Conservation (phyloP, 2,329 filamentous ascomycete species). For the Emergomyces africanus region DNA sequence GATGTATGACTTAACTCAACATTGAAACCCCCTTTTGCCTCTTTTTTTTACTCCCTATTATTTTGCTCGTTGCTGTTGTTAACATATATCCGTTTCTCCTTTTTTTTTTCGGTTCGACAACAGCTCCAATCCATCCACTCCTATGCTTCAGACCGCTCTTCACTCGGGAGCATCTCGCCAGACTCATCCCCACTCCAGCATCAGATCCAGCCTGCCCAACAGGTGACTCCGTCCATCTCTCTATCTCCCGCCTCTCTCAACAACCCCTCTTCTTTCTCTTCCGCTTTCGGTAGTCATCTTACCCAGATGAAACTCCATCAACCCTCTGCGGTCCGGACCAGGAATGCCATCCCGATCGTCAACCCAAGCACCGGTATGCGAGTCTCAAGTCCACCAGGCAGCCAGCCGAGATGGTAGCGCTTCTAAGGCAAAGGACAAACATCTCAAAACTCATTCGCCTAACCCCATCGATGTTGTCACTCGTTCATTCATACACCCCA, state of each 20-base stretch:
- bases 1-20: slow-evolving; percentile 51
- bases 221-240: slow-evolving; percentile 58
- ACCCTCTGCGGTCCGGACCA: slow-evolving; percentile 73
- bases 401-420: slow-evolving; percentile 31
- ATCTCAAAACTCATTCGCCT: neutral
- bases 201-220: slow-evolving; percentile 57
- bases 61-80: neutral
- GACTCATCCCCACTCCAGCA: slow-evolving; percentile 85
- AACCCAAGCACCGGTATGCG: slow-evolving; percentile 84
- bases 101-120: slow-evolving; percentile 11
- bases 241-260: slow-evolving; percentile 51
- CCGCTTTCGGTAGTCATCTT: slow-evolving; percentile 33
- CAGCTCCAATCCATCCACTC: slow-evolving; percentile 88
- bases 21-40: too few relatives aligned
- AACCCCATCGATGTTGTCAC: neutral
- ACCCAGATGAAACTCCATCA: slow-evolving; percentile 80
- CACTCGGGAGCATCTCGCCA: slow-evolving; percentile 85
- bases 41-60: neutral
- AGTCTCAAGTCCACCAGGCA: slow-evolving; percentile 74
- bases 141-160: slow-evolving; percentile 80
- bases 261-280: slow-evolving; percentile 38
- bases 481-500: neutral
- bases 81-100: slow-evolving; percentile 8
- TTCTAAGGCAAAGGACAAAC: slow-evolving; percentile 10
- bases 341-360: slow-evolving; percentile 95